Conservation (phyloP, 75 land plant genomes). For the Cryptomeria japonica region DNA sequence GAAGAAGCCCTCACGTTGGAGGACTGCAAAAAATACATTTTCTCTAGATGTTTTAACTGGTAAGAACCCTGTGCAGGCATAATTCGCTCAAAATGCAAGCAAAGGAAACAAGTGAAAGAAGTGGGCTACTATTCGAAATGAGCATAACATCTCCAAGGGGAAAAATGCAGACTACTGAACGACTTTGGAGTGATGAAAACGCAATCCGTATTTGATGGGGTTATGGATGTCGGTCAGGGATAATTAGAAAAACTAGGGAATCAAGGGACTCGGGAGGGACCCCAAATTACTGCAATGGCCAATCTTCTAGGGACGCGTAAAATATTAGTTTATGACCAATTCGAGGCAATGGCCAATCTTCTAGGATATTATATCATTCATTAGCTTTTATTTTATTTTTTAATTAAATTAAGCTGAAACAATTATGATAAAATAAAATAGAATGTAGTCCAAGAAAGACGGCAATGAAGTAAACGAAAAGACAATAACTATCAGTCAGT, state of each 20-base stretch:
- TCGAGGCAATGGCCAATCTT: neutral
- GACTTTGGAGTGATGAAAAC: neutral
- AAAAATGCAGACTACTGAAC: neutral
- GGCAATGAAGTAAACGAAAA: too few species aligned
- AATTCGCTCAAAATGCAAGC: neutral
- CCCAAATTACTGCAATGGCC: neutral
- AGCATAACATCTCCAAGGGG: neutral
- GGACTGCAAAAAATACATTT: neutral
- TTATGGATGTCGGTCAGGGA: neutral
- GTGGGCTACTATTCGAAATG: neutral
- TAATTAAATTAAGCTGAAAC: too few species aligned
- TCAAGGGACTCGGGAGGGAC: neutral
- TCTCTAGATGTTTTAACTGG: neutral
- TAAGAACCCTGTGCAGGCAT: slow-evolving; percentile 11
- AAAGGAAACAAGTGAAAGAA: neutral
- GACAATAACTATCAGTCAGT: too few species aligned
- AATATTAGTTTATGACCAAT: neutral
- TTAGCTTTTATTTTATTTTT: too few species aligned
- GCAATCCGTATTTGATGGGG: neutral
- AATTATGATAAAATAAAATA: too few species aligned
- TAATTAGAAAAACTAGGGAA: neutral
- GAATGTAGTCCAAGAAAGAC: too few species aligned
- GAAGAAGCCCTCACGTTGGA: slow-evolving; percentile 7
- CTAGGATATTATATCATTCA: neutral
- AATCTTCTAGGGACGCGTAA: neutral